Conservation (phyloP, 371 early-diverging fungal genomes). For the Dinochytrium kinnereticum region DNA sequence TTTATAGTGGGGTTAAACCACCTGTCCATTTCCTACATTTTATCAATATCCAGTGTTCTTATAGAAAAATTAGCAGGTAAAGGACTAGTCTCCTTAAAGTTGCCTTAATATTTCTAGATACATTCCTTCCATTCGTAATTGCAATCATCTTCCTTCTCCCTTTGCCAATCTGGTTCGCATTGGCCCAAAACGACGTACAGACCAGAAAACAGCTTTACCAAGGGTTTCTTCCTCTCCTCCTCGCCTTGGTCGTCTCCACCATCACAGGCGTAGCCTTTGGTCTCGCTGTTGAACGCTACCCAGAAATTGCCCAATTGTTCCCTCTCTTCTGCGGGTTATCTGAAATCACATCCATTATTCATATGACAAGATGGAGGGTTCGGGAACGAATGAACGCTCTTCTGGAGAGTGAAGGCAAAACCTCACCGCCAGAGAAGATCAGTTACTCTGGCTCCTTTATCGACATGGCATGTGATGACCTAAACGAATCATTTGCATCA, state of each 20-base stretch:
- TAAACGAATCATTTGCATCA: not conserved
- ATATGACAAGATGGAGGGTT: not conserved
- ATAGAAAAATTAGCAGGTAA: not conserved
- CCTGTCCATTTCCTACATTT: not conserved
- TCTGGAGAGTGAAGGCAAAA: not conserved
- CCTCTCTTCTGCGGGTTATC: not conserved
- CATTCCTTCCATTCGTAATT: not conserved
- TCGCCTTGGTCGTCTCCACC: not conserved
- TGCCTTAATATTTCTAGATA: not conserved
- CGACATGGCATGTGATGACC: not conserved
- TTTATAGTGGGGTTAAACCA: not conserved
- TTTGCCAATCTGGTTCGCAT: not conserved
- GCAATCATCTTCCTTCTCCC: not conserved
- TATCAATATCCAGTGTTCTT: not conserved
- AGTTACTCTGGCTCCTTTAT: not conserved
- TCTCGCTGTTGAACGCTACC: not conserved
- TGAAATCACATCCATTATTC: not conserved
- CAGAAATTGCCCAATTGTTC: not conserved
- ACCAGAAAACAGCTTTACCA: not conserved
- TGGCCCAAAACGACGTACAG: not conserved
- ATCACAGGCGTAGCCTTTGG: not conserved
- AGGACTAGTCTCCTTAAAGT: not conserved
- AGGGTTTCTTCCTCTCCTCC: not conserved
- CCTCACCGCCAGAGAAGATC: not conserved
- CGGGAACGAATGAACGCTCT: not conserved